Percentiles rank a stretch among this genome's conserved stretches.
phyloP scores from a whole-genome alignment of 2,329 filamentous ascomycete species.

The Apiospora kogelbergensis region DNA sequence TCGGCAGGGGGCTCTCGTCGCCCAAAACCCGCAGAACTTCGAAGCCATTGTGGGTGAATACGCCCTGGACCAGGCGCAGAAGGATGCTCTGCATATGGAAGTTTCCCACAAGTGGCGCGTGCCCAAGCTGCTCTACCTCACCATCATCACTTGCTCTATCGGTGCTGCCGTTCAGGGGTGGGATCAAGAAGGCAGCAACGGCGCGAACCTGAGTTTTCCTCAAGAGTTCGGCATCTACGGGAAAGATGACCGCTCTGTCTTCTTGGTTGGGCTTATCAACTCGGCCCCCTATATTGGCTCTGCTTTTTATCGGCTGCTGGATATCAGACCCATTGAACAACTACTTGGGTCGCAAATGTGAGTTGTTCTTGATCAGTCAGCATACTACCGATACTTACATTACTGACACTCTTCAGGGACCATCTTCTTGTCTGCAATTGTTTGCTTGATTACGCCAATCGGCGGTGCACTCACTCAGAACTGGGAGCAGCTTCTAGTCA shows the following conservation, averaged over 20 bases:
- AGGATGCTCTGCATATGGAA: slow-evolving; percentile 55
- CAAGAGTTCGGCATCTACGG: slow-evolving; percentile 19
- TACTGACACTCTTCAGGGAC: slow-evolving; percentile 45
- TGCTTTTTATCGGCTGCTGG: slow-evolving; percentile 37
- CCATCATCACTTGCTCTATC: slow-evolving; percentile 48
- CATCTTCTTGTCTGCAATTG: slow-evolving; percentile 63
- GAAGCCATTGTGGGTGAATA: slow-evolving; percentile 44
- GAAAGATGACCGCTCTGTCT: slow-evolving; percentile 41
- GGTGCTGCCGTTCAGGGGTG: slow-evolving; percentile 53
- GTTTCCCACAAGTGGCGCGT: slow-evolving; percentile 66
- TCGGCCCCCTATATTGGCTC: slow-evolving; percentile 38
- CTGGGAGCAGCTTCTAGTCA: slow-evolving; percentile 58
- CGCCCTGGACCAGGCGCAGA: slow-evolving; percentile 59
- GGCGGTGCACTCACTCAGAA: slow-evolving; percentile 58
- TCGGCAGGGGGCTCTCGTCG: slow-evolving; percentile 24
- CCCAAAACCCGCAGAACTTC: slow-evolving; percentile 44
- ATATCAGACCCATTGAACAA: slow-evolving; percentile 63
- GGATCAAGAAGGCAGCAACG: slow-evolving; percentile 43
- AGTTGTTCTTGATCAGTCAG: background rate
- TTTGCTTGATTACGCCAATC: slow-evolving; percentile 62
- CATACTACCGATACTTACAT: background rate
- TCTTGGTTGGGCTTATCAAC: slow-evolving; percentile 55
- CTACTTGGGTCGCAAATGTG: slow-evolving; percentile 46
- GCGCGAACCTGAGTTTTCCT: slow-evolving; percentile 11
- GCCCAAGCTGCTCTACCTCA: slow-evolving; percentile 61